Base-by-base conservation (phyloP, 1,284 basidiomycete species). In the Leccinum brunneo-olivaceum region DNA sequence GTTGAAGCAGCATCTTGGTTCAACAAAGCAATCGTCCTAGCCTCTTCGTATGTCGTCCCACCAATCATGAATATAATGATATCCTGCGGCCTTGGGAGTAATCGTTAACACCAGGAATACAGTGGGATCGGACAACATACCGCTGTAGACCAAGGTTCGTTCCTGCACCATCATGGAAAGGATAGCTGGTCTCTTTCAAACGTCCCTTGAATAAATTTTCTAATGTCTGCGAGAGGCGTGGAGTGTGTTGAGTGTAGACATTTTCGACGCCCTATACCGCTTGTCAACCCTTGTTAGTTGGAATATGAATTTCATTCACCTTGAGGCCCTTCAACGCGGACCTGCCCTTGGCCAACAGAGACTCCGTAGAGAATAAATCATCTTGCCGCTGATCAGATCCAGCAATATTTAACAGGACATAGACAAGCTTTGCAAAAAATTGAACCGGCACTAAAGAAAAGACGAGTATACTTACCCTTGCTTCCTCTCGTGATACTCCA, bases 161-260 rank as follows among this genome's bases (percentile, higher is more conserved):
- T 16, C 77, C 81, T 21, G 72, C 71, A 35, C 75, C 77, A 42
- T 90, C 88, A 21, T 93, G 57, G 69, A 92, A 98, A 0, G 96
- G 94, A 66, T 98, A 94, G 50, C 81, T 90, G 2, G 81, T 77
- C 52, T 98, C 95, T 52, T 79, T 83, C 50, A 98, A 63, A 37
- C 89, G 74, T 11, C 93, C 95, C 56, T 82, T 91, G 56, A 96
- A 77, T 2, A 99, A 68, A 44, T 88, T 76, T 59, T 99, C 96
- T 16, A 98, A 68, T 5, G 95, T 98, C 59, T 97, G 83, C 0
- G 87, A 81, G 3, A 99, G 71, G 63, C 96, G 93, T 8, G 96
- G 96, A 12, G 84, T 86, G 59, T 98, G 96, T 58, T 98, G 96
- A 44, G 94, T 99, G 61, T 98, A 99, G 7, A 98, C 95, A 58